These are phyloP conservation scores for Pyronema omphalodes DNA, from an alignment of 495 filamentous ascomycete genomes.

Conservation along the genomic window DNA sequence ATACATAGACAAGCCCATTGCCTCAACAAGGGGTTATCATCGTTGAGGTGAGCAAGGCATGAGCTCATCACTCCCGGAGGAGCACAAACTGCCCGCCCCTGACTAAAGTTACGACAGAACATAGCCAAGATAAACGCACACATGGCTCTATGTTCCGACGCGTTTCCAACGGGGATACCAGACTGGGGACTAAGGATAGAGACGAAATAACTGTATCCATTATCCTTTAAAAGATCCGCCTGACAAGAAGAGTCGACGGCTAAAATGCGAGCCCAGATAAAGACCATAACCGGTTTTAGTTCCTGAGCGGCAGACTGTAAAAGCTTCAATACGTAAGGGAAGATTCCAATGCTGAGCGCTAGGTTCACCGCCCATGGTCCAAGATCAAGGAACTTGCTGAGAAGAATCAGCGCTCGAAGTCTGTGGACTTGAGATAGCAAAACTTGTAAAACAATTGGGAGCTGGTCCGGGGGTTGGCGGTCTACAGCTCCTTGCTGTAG, in stretches of 20 bases:
- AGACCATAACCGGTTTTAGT: constrained; percentile 96
- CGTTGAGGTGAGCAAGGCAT: constrained; percentile 61
- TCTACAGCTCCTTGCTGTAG: constrained; percentile 71
- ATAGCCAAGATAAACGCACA: constrained; percentile 95
- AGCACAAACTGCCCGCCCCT: constrained; percentile 75
- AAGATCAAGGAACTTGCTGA: constrained; percentile 85
- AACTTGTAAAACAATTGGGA: constrained; percentile 91
- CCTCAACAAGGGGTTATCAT: constrained; percentile 74
- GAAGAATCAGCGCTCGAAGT: constrained; percentile 75
- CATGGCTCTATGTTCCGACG: constrained; percentile 92
- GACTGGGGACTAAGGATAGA: constrained; percentile 68
- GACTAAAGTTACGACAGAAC: constrained; percentile 82
- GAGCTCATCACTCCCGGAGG: constrained; percentile 70
- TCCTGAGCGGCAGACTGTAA: constrained; percentile 88
- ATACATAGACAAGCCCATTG: constrained; percentile 97
- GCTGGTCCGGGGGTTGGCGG: constrained; percentile 74
- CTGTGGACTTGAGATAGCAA: constrained; percentile 88
- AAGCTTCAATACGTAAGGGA: constrained; percentile 91
- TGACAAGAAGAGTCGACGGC: constrained; percentile 90
- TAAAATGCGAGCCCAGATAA: constrained; percentile 95
- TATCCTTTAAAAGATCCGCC: constrained; percentile 82
- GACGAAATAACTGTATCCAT: constrained; percentile 91
- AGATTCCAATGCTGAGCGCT: constrained; percentile 92
- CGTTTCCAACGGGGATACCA: constrained; percentile 63
- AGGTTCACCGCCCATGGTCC: constrained; percentile 96